These are phyloP conservation scores for Apostasia ramifera DNA, from an alignment of 106 monocot genomes.

Conservation along the genomic window DNA sequence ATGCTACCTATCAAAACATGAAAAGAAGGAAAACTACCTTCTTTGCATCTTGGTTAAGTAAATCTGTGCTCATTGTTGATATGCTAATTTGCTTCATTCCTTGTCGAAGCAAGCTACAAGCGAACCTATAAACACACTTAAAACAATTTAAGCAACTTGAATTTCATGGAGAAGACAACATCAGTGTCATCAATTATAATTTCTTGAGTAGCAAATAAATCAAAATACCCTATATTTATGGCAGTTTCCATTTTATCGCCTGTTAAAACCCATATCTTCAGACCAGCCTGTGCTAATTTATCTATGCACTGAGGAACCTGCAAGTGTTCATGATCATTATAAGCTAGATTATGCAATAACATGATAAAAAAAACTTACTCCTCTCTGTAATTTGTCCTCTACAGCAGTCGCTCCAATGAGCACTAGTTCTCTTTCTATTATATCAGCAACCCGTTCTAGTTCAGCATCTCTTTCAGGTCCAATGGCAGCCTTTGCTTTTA, in stretches of 20 bases:
- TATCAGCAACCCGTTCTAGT: constrained; percentile 38
- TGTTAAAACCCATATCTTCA: constrained; percentile 90
- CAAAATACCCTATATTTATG: constrained; percentile 73
- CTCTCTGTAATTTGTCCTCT: constrained; percentile 58
- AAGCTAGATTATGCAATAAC: constrained; percentile 11
- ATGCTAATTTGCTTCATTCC: constrained; percentile 74
- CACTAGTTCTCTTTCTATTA: constrained; percentile 46
- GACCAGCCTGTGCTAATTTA: constrained; percentile 84
- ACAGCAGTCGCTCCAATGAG: constrained; percentile 67
- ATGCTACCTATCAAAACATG: neutral
- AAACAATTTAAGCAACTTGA: neutral
- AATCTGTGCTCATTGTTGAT: constrained; percentile 22
- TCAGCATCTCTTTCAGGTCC: constrained; percentile 42
- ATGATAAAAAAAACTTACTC: constrained; percentile 22
- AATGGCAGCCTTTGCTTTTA: constrained; percentile 42
- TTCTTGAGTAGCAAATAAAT: neutral
- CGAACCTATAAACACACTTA: constrained; percentile 25
- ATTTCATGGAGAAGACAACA: neutral
- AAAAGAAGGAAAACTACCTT: constrained; percentile 21
- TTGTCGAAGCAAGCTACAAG: constrained; percentile 80
- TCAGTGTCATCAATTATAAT: too few species aligned
- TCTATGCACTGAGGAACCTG: constrained; percentile 87
- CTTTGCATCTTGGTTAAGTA: constrained; percentile 21
- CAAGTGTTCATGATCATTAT: neutral
- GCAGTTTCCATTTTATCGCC: constrained; percentile 95